These are phyloP conservation scores for Pythium insidiosum DNA, from an alignment of 352 stramenopile species.

Conservation along the genomic window DNA sequence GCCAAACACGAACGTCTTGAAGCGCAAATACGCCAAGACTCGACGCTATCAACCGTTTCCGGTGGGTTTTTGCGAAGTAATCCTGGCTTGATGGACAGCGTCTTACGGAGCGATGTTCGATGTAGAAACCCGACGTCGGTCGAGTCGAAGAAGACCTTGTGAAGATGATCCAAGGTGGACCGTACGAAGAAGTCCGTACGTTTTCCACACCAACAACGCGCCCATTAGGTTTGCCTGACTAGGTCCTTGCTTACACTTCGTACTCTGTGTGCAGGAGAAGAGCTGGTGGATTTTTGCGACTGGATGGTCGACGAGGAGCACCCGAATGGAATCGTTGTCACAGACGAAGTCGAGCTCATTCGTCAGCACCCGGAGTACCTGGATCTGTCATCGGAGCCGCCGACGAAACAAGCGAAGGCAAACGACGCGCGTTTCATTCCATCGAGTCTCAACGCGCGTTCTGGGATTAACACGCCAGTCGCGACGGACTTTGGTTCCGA, in stretches of 20 bases:
- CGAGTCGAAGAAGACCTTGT: constrained; percentile 79
- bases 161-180: constrained; percentile 66
- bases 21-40: constrained; percentile 85
- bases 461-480: constrained; percentile 60
- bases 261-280: constrained; percentile 71
- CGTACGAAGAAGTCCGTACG: constrained; percentile 73
- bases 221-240: background rate
- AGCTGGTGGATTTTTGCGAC: constrained; percentile 82
- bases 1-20: constrained; percentile 82
- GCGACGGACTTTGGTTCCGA: constrained; percentile 64
- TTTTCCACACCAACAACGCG: background rate
- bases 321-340: constrained; percentile 59
- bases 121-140: constrained; percentile 72
- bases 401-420: constrained; percentile 29
- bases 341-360: constrained; percentile 80
- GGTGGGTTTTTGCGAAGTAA: constrained; percentile 17
- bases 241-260: background rate
- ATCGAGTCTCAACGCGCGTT: constrained; percentile 24
- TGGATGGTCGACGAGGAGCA: constrained; percentile 80
- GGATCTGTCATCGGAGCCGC: constrained; percentile 35
- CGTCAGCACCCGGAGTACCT: constrained; percentile 77
- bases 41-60: constrained; percentile 76
- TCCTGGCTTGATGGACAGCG: background rate
- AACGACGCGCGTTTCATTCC: constrained; percentile 4
- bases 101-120: background rate